These are phyloP conservation scores for Kazachstania martiniae DNA, from an alignment of 805 yeast genomes.

Conservation along the genomic window DNA sequence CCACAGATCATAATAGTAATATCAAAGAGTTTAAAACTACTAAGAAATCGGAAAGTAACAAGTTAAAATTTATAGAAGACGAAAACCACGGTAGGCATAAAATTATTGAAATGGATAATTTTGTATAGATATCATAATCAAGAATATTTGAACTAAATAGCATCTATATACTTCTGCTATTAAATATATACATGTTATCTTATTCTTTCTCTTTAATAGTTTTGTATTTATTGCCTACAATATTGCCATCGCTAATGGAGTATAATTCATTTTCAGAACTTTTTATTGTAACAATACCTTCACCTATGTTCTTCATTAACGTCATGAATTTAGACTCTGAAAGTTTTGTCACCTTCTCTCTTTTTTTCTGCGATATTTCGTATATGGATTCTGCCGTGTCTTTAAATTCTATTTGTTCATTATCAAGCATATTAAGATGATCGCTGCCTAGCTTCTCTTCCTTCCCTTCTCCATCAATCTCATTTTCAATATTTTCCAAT, in stretches of 20 bases:
- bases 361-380: slow-evolving; percentile 1
- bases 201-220: slow-evolving; percentile 9
- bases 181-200: neutral
- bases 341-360: slow-evolving; percentile 6
- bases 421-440: neutral
- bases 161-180: neutral
- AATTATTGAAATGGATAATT: too few species aligned
- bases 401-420: slow-evolving; percentile 3
- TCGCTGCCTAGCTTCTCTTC: too few species aligned
- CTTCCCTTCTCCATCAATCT: too few species aligned
- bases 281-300: slow-evolving; percentile 18
- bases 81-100: too few species aligned
- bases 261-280: slow-evolving; percentile 12
- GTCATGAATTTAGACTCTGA: slow-evolving; percentile 20
- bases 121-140: neutral
- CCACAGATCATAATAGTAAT: neutral
- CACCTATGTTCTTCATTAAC: slow-evolving; percentile 15
- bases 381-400: slow-evolving; percentile 4
- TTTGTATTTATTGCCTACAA: slow-evolving; percentile 18
- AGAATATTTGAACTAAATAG: too few species aligned
- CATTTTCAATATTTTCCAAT: too few species aligned
- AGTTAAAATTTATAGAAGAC: slow-evolving; percentile 7
- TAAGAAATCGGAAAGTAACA: slow-evolving; percentile 4
- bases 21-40: slow-evolving; percentile 10
- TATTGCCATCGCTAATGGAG: slow-evolving; percentile 12